A percentile compares a stretch with the other conserved stretches of the same genome.
phyloP scores from a whole-genome alignment of 73 alveolate species.

The Paramecium sonneborni region DNA sequence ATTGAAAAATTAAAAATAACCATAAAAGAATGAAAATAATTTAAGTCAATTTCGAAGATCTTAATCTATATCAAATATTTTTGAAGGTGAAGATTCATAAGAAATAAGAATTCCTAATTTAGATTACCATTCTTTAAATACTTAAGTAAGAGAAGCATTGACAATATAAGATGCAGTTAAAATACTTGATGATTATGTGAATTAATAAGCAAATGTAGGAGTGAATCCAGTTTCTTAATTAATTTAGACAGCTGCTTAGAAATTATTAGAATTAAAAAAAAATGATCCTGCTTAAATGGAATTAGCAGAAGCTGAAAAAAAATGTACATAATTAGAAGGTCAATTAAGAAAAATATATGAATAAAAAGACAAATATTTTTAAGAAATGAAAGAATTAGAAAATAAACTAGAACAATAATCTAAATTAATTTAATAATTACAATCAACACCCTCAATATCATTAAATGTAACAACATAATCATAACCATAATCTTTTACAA shows the following conservation, averaged over 20 bases:
- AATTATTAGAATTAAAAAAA: background rate
- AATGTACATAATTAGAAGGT: background rate
- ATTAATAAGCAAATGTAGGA: background rate
- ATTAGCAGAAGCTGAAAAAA: background rate
- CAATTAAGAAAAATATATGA: slow-evolving; percentile 36
- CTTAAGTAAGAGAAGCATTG: slow-evolving; percentile 17
- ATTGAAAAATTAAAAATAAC: background rate
- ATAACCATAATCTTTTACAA: slow-evolving; percentile 25
- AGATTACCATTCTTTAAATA: background rate
- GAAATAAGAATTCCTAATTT: background rate
- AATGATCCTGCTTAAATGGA: background rate
- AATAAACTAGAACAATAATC: background rate
- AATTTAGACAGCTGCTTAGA: slow-evolving; percentile 6
- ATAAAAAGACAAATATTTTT: background rate
- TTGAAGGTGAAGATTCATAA: slow-evolving; percentile 10
- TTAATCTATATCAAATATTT: slow-evolving; percentile 17
- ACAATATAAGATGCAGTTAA: background rate
- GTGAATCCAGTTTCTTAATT: slow-evolving; percentile 43
- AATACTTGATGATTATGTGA: slow-evolving; percentile 2
- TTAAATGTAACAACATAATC: slow-evolving; percentile 21
- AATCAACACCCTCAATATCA: slow-evolving; percentile 35
- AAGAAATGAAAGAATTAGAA: background rate
- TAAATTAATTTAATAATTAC: slow-evolving; percentile 22
- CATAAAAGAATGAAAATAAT: background rate
- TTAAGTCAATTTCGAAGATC: background rate